Evolutionary conservation across 495 filamentous ascomycete genomes (phyloP).

Genomic region (Daldinia caldariorum): DNA sequence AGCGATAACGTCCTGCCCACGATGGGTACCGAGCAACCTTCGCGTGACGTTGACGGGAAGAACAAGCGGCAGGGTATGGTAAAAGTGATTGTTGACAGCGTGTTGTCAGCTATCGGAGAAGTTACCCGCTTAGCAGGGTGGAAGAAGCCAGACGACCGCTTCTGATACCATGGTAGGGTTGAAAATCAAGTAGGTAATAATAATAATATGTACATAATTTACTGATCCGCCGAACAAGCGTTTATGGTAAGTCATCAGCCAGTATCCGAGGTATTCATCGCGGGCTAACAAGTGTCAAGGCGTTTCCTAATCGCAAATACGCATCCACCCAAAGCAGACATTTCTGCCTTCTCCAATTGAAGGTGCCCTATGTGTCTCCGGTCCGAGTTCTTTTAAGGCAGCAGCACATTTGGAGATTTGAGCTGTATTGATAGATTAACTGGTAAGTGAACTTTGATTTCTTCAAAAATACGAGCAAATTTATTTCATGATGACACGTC

Average conservation of each 20-base stretch:
- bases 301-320: neutral
- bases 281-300: constrained; percentile 12
- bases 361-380: neutral
- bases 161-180: constrained; percentile 25
- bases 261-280: neutral
- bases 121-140: constrained; percentile 76
- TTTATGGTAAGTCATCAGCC: constrained; percentile 22
- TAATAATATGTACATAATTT: constrained; percentile 22
- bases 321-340: constrained; percentile 10
- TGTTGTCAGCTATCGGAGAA: constrained; percentile 77
- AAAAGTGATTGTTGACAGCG: constrained; percentile 84
- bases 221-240: neutral
- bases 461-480: neutral
- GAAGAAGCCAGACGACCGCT: constrained; percentile 56
- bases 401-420: neutral
- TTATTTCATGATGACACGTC: constrained; percentile 45
- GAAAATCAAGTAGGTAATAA: constrained; percentile 20
- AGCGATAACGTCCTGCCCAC: constrained; percentile 94
- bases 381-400: neutral
- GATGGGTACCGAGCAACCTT: constrained; percentile 67
- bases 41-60: constrained; percentile 54
- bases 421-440: neutral
- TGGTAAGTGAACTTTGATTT: constrained; percentile 23
- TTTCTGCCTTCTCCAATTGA: constrained; percentile 4
- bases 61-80: constrained; percentile 84